Conservation (phyloP, 495 filamentous ascomycete genomes). For the Letharia columbiana region DNA sequence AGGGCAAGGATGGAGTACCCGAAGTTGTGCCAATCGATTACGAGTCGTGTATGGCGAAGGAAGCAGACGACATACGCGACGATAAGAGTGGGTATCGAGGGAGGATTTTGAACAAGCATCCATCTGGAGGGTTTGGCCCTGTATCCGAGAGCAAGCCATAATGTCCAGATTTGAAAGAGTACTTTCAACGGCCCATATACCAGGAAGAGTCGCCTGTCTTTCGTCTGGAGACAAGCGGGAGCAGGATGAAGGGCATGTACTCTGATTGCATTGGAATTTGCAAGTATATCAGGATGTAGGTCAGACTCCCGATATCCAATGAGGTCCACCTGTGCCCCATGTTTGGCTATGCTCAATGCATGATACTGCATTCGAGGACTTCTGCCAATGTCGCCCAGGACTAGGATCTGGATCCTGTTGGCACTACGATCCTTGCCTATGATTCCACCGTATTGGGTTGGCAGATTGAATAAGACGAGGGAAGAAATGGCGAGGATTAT, state of each 20-base stretch:
- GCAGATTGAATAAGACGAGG: slow-evolving; percentile 42
- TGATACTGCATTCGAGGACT: slow-evolving; percentile 99
- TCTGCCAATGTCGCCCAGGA: slow-evolving; percentile 93
- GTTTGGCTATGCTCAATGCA: slow-evolving; percentile 81
- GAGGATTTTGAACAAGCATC: slow-evolving; percentile 91
- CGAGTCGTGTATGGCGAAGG: slow-evolving; percentile 68
- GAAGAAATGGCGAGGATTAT: slow-evolving; percentile 43
- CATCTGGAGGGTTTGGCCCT: slow-evolving; percentile 60
- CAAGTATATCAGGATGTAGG: slow-evolving; percentile 65
- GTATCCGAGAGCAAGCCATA: slow-evolving; percentile 67
- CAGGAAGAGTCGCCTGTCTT: slow-evolving; percentile 66
- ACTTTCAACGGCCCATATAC: slow-evolving; percentile 80
- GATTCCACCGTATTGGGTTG: slow-evolving; percentile 39
- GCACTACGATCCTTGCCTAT: slow-evolving; percentile 21
- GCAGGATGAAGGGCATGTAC: slow-evolving; percentile 57
- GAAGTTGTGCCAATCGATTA: slow-evolving; percentile 99
- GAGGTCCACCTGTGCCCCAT: slow-evolving; percentile 71
- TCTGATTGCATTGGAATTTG: slow-evolving; percentile 51
- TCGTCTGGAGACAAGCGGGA: slow-evolving; percentile 55
- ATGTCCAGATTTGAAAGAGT: slow-evolving; percentile 61
- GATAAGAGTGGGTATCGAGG: slow-evolving; percentile 82
- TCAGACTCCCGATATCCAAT: slow-evolving; percentile 76
- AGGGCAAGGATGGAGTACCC: slow-evolving; percentile 88
- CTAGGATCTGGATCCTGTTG: slow-evolving; percentile 69
- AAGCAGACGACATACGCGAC: slow-evolving; percentile 64